phyloP scores from a whole-genome alignment of 192 early-diverging fungal genomes.

The Podila epigama region DNA sequence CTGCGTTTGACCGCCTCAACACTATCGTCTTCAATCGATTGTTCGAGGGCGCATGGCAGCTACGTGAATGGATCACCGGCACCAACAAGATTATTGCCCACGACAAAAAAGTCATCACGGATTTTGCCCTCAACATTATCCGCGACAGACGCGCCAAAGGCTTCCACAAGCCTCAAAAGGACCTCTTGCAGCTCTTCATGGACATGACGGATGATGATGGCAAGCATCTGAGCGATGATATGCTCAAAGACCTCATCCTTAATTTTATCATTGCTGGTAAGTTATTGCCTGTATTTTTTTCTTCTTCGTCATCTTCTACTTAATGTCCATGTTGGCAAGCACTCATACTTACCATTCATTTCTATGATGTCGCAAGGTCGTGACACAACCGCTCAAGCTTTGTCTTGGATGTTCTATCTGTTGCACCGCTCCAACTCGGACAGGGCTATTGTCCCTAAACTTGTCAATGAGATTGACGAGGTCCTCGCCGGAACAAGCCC shows the following conservation, averaged over 20 bases:
- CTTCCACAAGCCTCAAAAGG: slow-evolving; percentile 29
- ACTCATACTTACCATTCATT: background rate
- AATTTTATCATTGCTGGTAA: slow-evolving; percentile 48
- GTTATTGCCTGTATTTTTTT: background rate
- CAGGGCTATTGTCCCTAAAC: slow-evolving; percentile 20
- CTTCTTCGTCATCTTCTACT: background rate
- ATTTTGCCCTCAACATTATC: slow-evolving; percentile 47
- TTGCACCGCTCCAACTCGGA: slow-evolving; percentile 49
- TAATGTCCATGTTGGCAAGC: background rate
- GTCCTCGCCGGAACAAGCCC: slow-evolving; percentile 18
- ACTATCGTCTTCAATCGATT: slow-evolving; percentile 32
- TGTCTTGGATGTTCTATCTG: slow-evolving; percentile 51
- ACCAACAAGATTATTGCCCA: slow-evolving; percentile 10
- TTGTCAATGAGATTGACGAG: slow-evolving; percentile 46
- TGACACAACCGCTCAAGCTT: slow-evolving; percentile 45
- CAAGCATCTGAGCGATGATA: slow-evolving; percentile 34
- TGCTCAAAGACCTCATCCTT: slow-evolving; percentile 55
- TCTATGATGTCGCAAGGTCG: slow-evolving; percentile 18
- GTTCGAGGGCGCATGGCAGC: slow-evolving; percentile 21
- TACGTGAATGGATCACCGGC: slow-evolving; percentile 34
- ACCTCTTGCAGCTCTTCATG: slow-evolving; percentile 59
- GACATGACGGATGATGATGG: slow-evolving; percentile 52
- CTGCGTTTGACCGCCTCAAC: slow-evolving; percentile 63
- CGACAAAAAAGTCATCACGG: slow-evolving; percentile 31
- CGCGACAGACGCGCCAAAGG: slow-evolving; percentile 11